These are phyloP conservation scores for Aspergillus floridensis DNA, from an alignment of 2,329 filamentous ascomycete genomes.

Conservation along the genomic window DNA sequence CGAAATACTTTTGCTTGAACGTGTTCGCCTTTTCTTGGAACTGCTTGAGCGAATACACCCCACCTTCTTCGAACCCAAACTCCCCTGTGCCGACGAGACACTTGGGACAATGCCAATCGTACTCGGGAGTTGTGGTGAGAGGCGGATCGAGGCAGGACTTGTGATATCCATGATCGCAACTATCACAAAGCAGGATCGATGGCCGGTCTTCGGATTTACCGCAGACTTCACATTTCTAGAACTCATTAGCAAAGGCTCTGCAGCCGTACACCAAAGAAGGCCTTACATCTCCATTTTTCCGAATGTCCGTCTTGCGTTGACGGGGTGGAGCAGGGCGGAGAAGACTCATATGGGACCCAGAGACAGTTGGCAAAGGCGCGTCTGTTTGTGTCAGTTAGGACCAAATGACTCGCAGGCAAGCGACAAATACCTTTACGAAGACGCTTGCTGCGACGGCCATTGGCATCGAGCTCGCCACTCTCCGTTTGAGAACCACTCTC, in stretches of 20 bases:
- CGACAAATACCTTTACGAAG: constrained; percentile 70
- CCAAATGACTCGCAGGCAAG: constrained; percentile 8
- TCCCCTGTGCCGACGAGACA: constrained; percentile 95
- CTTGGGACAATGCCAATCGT: constrained; percentile 93
- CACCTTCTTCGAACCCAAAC: constrained; percentile 96
- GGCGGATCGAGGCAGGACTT: constrained; percentile 85
- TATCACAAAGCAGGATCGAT: constrained; percentile 78
- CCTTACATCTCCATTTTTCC: constrained; percentile 58
- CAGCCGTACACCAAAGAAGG: not conserved
- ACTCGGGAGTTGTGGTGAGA: constrained; percentile 70
- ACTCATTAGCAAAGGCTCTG: constrained; percentile 25
- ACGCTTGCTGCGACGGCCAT: constrained; percentile 82
- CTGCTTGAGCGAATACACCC: constrained; percentile 88
- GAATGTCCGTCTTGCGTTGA: constrained; percentile 53
- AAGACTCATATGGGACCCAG: constrained; percentile 94
- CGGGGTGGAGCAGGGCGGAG: constrained; percentile 74
- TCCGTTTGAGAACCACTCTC: constrained; percentile 48
- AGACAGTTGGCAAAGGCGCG: constrained; percentile 69
- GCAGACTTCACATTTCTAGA: constrained; percentile 79
- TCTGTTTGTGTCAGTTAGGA: constrained; percentile 32
- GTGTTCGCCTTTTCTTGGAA: constrained; percentile 95
- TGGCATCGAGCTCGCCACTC: constrained; percentile 59
- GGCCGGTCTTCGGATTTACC: constrained; percentile 71
- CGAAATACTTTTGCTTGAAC: constrained; percentile 93
- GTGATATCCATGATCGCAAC: constrained; percentile 87